Evolutionary conservation across 768 basidiomycete species (phyloP), one percentile per base, ranked within the genome.

Genomic region (Tricholoma sp.): DNA sequence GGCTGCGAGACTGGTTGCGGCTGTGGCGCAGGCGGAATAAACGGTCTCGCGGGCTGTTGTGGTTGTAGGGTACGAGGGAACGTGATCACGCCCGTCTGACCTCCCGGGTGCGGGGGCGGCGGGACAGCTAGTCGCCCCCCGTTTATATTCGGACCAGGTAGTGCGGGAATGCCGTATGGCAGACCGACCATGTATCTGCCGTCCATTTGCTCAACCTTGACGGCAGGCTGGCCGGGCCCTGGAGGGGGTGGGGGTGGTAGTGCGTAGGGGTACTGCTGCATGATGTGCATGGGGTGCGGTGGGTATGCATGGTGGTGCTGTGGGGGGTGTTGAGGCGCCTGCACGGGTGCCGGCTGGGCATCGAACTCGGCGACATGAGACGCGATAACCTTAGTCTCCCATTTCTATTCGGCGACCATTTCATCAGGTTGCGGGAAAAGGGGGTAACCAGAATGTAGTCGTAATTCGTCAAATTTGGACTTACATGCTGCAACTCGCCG

Each of bases 321-420:
- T 1, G 75, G 72, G 29, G 79, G 80, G 41, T 76, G 79, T 44
- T 76, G 79, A 3, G 78, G 70, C 33, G 71, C 74, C 5, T 70
- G 74, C 8, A 72, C 63, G 1, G 76, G 68, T 12, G 72, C 15
- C 63, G 74, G 74, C n/a, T 49, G 47, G 15, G 82, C 73, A 68
- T 91, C 90, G 69, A 97, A 98, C 63, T 98, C 93, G 52, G 97
- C 97, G 18, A 97, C 96, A 65, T 89, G 86, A 2, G 93, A 95
- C n/a, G 87, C 86, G 37, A 97, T 82, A 50, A 99, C 86, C 70
- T 97, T 97, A 66, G 79, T 80, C 70, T 98, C 90, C 97, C 97
- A 99, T 88, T 92, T 93, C 91, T 98, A 72, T 34, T 53, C 49
- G 53, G 52, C 32, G 41, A 61, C 58, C 41, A 61, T 42, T 52